Evolutionary conservation across 768 basidiomycete species (phyloP).

Genomic region (Asterophora lycoperdoides): DNA sequence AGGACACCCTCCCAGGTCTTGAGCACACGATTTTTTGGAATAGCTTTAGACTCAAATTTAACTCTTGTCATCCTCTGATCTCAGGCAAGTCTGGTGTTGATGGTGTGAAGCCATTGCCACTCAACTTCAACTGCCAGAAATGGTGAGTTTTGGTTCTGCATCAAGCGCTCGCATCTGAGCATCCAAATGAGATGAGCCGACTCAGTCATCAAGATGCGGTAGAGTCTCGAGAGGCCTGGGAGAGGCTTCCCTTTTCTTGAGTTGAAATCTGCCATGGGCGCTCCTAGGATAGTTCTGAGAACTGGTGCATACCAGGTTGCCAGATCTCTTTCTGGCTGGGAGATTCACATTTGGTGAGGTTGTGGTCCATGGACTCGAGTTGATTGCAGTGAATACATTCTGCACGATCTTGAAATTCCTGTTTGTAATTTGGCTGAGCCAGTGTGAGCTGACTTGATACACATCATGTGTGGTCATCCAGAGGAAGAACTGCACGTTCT

Average conservation of each 20-base stretch:
- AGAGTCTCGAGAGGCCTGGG: neutral
- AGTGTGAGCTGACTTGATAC: neutral
- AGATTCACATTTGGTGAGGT: neutral
- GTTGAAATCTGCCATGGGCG: neutral
- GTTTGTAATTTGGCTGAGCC: neutral
- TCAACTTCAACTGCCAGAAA: no score
- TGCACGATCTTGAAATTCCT: neutral
- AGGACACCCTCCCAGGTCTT: neutral
- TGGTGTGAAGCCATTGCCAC: no score
- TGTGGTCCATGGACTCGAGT: conserved; percentile 1
- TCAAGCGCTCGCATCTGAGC: neutral
- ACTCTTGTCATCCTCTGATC: neutral
- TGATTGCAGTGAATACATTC: neutral
- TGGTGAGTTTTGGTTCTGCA: neutral
- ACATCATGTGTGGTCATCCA: conserved; percentile 4
- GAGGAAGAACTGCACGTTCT: neutral
- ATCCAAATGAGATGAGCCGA: conserved; percentile 1
- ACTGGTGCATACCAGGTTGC: neutral
- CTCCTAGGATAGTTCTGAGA: neutral
- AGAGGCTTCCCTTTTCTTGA: no score
- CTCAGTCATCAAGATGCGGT: neutral
- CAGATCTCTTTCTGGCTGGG: conserved; percentile 3
- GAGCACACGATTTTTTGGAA: neutral
- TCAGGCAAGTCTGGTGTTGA: no score
- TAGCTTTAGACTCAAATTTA: neutral